These are phyloP conservation scores for Eimeria praecox DNA, from an alignment of 169 alveolate genomes.

Conservation along the genomic window DNA sequence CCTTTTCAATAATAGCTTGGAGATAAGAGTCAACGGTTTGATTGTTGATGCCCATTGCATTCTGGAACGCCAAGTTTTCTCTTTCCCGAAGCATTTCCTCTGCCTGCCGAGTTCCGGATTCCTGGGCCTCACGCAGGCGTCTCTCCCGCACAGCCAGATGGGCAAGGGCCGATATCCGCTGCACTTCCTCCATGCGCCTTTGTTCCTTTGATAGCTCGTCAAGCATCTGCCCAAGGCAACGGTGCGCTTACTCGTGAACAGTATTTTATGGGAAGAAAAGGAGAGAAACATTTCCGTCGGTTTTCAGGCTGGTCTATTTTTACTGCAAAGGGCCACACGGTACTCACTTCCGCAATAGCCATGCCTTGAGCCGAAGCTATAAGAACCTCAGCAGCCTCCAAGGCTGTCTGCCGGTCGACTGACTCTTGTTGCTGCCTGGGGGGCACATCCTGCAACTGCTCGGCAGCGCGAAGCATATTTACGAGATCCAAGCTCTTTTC, in stretches of 20 bases:
- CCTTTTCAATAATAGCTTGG: slow-evolving; percentile 86
- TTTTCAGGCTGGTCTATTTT: neutral
- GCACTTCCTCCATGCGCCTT: slow-evolving; percentile 83
- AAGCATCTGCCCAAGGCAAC: slow-evolving; percentile 88
- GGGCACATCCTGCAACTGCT: slow-evolving; percentile 90
- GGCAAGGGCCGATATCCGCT: slow-evolving; percentile 94
- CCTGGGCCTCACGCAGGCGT: slow-evolving; percentile 95
- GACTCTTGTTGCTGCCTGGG: slow-evolving; percentile 82
- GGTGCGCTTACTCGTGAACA: neutral
- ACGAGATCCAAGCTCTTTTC: slow-evolving; percentile 93
- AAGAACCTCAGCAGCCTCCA: slow-evolving; percentile 74
- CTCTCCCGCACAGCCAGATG: slow-evolving; percentile 96
- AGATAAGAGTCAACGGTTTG: slow-evolving; percentile 95
- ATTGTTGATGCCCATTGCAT: slow-evolving; percentile 93
- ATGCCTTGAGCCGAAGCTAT: slow-evolving; percentile 73
- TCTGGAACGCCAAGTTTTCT: slow-evolving; percentile 93
- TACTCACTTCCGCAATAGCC: slow-evolving; percentile 70
- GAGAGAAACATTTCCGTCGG: neutral
- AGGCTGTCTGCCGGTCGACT: slow-evolving; percentile 22
- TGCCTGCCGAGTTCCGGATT: slow-evolving; percentile 96
- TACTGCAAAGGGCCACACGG: neutral
- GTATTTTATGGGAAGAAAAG: neutral
- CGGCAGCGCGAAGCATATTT: slow-evolving; percentile 93
- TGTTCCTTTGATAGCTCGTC: slow-evolving; percentile 95
- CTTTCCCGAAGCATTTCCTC: slow-evolving; percentile 95